Evolutionary conservation across 805 yeast species (phyloP), one percentile per base, ranked within the genome.

Genomic region (Danielia oregonensis): DNA sequence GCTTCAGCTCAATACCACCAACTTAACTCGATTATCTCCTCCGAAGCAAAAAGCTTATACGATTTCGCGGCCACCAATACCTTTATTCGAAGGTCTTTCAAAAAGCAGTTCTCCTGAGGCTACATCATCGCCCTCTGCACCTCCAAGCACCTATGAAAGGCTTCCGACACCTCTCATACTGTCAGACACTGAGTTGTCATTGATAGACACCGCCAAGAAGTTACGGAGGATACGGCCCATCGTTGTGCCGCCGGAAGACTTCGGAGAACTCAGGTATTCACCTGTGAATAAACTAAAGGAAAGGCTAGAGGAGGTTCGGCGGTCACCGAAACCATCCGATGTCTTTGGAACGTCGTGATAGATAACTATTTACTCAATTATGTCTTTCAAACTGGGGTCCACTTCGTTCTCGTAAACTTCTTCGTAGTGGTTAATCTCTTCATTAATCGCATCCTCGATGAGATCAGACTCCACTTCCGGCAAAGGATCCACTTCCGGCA

Each of bases 201-300:
- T 9, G 9, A 19, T 19, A 19, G 22, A 58, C 25, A 60, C 59
- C 4, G 70, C 70, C 2, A 66, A 63, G 39, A 43, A 42, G 16
- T 40, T 62, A 25, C 48, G 62, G 30, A 44, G 51, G 33, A 64
- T 65, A 23, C 57, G 59, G 10, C 72, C 71, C 2, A 59, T 66
- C 5, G 48, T 52, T 32, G 47, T 65, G 5, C 71, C 70, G 2
- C 48, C 49, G 7, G 61, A 56, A 10, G 57, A 54, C 9, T 24
- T 44, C 19, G 30, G 40, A 17, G 53, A 52, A 24, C 57, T 65
- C 7, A 45, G 43, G 37, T 52, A 59, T 31, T 60, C 69, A 0
- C 65, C 69, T 0, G 49, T 55, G 11, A 40, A 49, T 26, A 54
- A 49, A 29, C 38, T 65, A 17, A 55, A 53, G 28, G 60, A 61